Base-by-base conservation (phyloP, 2,329 filamentous ascomycete genomes). In the Monosporascus sp. region DNA sequence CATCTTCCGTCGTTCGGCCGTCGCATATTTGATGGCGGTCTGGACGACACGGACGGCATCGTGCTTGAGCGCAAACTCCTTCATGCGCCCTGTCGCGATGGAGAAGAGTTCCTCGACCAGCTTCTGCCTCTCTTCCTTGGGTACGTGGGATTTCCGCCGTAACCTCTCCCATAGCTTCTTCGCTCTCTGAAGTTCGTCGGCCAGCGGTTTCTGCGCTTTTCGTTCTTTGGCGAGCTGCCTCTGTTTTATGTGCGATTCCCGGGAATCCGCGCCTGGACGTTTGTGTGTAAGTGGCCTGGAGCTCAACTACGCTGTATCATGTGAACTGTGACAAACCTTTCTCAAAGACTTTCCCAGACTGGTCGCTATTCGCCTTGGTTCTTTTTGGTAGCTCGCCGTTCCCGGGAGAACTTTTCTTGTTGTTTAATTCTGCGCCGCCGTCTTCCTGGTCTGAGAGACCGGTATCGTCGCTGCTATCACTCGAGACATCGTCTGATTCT, bases 111-210 rank as follows among this genome's bases (percentile, higher is more conserved):
- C 93, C 55, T 86, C 82, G 47, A 97, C 88, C 41, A 99, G 81
- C 68, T 87, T 81, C 70, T 93, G 87, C 57, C 94, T 83, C 75
- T 99, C 92, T 39, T 95, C 89, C 63, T 87, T 85, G 41, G 91
- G 88, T 1, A 99, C 90, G 64, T 97, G 90, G 3, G 92, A 96
- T 75, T 97, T 97, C 63, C 90, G 81, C 59, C 94, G 87, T 67
- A 99, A 74, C 56, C 89, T 84, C 76, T 99, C 94, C 95, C 94
- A 99, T 50, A 99, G 82, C 76, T 97, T 96, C 79, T 99, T 99
- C 51, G 90, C 89, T 57, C 91, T 86, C 57, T 86, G 83, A 59
- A 97, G 85, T 65, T 89, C 84, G 69, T 97, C 92, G 66, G 93
- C 91, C 61, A 97, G 86, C 24, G 94, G 94, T 74, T 97, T 97